These are phyloP conservation scores for Amesomyces nigricolor DNA, from an alignment of 2,329 filamentous ascomycete genomes.

Conservation along the genomic window DNA sequence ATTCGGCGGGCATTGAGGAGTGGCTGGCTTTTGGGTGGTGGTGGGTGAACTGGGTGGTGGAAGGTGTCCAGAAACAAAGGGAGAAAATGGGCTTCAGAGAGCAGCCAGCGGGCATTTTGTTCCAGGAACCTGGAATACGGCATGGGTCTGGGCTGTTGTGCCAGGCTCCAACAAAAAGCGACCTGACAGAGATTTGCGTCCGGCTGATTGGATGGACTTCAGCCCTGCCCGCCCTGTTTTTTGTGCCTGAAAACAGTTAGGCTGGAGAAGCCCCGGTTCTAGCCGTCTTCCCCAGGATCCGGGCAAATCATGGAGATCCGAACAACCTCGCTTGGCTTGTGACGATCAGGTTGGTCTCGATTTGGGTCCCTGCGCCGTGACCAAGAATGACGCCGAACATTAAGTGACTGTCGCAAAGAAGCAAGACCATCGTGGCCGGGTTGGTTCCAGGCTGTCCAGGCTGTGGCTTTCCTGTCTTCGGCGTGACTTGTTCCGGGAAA, in stretches of 20 bases:
- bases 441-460: no score
- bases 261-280: background rate
- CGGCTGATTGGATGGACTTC: constrained; percentile 9
- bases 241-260: background rate
- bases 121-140: background rate
- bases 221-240: constrained; percentile 16
- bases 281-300: no score
- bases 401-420: no score
- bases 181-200: no score
- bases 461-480: no score
- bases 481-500: no score
- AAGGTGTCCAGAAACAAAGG: constrained; percentile 2
- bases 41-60: constrained; percentile 5
- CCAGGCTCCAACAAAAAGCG: background rate
- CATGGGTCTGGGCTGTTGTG: background rate
- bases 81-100: background rate
- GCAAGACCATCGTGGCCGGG: no score
- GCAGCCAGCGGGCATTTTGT: constrained; percentile 1
- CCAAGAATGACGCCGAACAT: no score
- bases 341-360: no score
- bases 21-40: background rate
- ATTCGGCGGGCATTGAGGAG: constrained; percentile 51
- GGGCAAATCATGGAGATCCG: no score
- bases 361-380: no score
- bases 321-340: no score